phyloP scores from a whole-genome alignment of 2,329 filamentous ascomycete genomes.

The Fusarium ramigenum region DNA sequence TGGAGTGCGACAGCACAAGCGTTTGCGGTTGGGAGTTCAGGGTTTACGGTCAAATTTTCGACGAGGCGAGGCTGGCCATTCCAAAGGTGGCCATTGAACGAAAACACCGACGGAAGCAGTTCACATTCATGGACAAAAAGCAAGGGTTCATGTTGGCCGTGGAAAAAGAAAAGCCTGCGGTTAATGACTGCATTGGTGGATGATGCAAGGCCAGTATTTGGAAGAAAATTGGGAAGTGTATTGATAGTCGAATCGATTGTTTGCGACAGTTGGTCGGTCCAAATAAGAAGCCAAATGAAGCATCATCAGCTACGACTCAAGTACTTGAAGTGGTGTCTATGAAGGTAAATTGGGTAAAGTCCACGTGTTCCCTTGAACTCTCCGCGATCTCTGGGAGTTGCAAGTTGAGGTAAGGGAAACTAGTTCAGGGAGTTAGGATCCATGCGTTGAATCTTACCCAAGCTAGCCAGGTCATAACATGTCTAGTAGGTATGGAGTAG shows the following conservation, averaged over 20 bases:
- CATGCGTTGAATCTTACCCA: not conserved
- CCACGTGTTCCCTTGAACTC: not conserved
- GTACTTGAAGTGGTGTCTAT: not conserved
- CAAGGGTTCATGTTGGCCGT: conserved; percentile 17
- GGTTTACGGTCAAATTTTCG: conserved; percentile 32
- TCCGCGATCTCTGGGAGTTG: not conserved
- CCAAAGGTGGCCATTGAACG: conserved; percentile 10
- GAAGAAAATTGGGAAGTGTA: conserved; percentile 23
- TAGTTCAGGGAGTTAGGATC: not conserved
- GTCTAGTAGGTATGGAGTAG: not conserved
- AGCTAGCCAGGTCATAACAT: not conserved
- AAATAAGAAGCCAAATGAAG: conserved; percentile 23
- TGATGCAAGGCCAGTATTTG: conserved; percentile 1
- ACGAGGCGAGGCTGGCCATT: conserved; percentile 18
- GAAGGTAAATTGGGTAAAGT: not conserved
- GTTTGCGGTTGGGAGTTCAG: conserved; percentile 43
- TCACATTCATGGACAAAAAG: conserved; percentile 31
- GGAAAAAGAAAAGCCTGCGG: conserved; percentile 9
- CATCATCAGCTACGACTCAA: conserved; percentile 8
- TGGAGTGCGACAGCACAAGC: conserved; percentile 39
- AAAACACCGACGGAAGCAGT: conserved; percentile 17
- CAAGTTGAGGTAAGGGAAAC: not conserved
- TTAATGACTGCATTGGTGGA: conserved; percentile 1
- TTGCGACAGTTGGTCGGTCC: conserved; percentile 10
- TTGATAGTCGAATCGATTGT: conserved; percentile 25